phyloP scores from a whole-genome alignment of 176 grass and related monocot genomes.

The Puya raimondii region DNA sequence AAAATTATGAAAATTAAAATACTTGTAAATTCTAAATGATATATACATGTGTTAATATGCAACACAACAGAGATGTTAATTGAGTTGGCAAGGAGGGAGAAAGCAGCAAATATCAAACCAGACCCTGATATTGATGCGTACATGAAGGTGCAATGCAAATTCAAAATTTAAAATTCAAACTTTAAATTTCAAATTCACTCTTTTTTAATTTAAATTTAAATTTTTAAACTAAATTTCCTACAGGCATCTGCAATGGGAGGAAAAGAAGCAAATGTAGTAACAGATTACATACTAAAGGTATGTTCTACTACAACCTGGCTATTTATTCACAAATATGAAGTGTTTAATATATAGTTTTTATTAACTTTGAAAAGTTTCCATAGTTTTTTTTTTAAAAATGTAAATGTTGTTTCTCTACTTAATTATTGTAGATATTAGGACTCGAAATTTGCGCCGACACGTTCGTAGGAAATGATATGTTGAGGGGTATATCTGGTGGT shows the following conservation, averaged over 20 bases:
- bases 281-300: slow-evolving; percentile 14
- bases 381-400: slow-evolving; percentile 24
- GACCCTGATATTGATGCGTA: slow-evolving; percentile 22
- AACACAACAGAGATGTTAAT: slow-evolving; percentile 3
- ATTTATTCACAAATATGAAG: not conserved
- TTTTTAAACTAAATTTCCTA: not conserved
- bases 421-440: slow-evolving; percentile 29
- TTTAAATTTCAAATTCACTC: not conserved
- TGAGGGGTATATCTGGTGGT: slow-evolving; percentile 28
- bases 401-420: slow-evolving; percentile 70
- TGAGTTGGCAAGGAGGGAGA: slow-evolving; percentile 17
- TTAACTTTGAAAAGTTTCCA: too few species aligned
- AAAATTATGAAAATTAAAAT: too few species aligned
- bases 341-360: too few species aligned
- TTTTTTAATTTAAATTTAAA: not conserved
- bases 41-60: not conserved
- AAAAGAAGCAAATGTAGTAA: not conserved
- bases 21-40: too few species aligned
- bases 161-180: not conserved
- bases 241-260: slow-evolving; percentile 6
- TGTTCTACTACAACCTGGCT: not conserved
- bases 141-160: slow-evolving; percentile 16
- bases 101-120: slow-evolving; percentile 2
- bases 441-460: slow-evolving; percentile 25
- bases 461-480: slow-evolving; percentile 27